Evolutionary conservation across 257 asterid species (phyloP).

Genomic region (Salvia splendens): DNA sequence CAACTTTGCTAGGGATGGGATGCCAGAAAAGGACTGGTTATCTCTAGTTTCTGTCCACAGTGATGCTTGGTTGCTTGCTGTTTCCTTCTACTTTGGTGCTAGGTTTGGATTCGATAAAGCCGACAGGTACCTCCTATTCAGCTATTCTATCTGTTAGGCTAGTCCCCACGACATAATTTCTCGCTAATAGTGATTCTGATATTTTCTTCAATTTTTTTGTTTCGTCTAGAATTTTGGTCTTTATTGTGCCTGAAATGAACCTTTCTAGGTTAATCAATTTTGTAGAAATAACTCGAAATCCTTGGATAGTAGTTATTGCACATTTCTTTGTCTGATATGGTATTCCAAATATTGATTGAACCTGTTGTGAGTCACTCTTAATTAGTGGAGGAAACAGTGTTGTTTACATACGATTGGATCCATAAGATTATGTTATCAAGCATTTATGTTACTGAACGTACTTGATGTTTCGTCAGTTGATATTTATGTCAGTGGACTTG

Average conservation of each 20-base stretch:
- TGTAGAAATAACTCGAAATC: not conserved
- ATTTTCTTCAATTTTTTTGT: not conserved
- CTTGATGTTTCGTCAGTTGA: slow-evolving; percentile 16
- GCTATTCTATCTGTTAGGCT: not conserved
- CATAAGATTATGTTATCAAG: not conserved
- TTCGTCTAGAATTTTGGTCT: not conserved
- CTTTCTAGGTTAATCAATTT: not conserved
- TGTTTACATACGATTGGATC: slow-evolving; percentile 15
- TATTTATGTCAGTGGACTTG: slow-evolving; percentile 4
- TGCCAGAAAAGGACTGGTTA: slow-evolving; percentile 64
- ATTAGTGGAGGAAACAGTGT: slow-evolving; percentile 18
- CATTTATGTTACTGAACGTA: not conserved
- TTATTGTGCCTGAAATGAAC: not conserved
- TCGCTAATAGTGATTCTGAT: not conserved
- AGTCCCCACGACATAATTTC: slow-evolving; percentile 9
- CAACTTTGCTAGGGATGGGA: slow-evolving; percentile 70
- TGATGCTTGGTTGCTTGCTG: slow-evolving; percentile 67
- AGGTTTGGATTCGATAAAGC: slow-evolving; percentile 62
- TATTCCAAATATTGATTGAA: not conserved
- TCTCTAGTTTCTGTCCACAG: slow-evolving; percentile 67
- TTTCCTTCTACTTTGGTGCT: slow-evolving; percentile 58
- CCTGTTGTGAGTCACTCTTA: not conserved
- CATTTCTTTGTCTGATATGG: slow-evolving; percentile 1
- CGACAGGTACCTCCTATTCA: slow-evolving; percentile 45
- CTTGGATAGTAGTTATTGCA: not conserved